Evolutionary conservation across 2,329 filamentous ascomycete species (phyloP).

Genomic region (Botrytis tulipae): DNA sequence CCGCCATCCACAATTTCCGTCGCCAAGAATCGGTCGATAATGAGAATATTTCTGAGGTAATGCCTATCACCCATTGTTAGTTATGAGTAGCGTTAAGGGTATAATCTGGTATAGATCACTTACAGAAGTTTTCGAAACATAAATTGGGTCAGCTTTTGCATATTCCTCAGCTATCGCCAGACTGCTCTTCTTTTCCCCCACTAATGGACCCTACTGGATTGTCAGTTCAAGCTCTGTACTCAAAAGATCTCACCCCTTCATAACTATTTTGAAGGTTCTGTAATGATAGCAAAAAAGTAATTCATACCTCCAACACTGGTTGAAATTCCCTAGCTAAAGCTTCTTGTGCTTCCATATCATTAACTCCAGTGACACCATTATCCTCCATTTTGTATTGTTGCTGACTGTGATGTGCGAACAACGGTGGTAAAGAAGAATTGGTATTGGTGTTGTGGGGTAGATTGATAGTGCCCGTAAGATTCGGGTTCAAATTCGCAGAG

Average conservation of each 20-base stretch:
- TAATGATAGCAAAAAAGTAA: neutral
- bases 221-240: conserved; percentile 35
- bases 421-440: conserved; percentile 22
- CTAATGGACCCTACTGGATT: conserved; percentile 68
- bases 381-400: conserved; percentile 32
- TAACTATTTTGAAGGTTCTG: neutral
- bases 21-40: conserved; percentile 83
- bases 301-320: conserved; percentile 54
- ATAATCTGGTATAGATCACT: conserved; percentile 39
- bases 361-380: conserved; percentile 19
- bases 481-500: neutral
- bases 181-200: conserved; percentile 76
- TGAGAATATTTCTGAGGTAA: conserved; percentile 82
- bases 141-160: conserved; percentile 80
- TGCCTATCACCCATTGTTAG: conserved; percentile 49
- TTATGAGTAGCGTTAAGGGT: conserved; percentile 14
- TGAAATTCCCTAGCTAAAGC: conserved; percentile 59
- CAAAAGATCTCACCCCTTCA: conserved; percentile 12
- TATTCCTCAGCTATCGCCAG: conserved; percentile 80
- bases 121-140: conserved; percentile 84
- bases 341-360: conserved; percentile 51
- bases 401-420: conserved; percentile 19
- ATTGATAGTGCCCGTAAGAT: conserved; percentile 1
- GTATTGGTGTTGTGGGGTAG: conserved; percentile 22
- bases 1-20: conserved; percentile 97